Evolutionary conservation across 2,329 filamentous ascomycete species (phyloP).

Genomic region (Coniosporium tulheliwenetii): DNA sequence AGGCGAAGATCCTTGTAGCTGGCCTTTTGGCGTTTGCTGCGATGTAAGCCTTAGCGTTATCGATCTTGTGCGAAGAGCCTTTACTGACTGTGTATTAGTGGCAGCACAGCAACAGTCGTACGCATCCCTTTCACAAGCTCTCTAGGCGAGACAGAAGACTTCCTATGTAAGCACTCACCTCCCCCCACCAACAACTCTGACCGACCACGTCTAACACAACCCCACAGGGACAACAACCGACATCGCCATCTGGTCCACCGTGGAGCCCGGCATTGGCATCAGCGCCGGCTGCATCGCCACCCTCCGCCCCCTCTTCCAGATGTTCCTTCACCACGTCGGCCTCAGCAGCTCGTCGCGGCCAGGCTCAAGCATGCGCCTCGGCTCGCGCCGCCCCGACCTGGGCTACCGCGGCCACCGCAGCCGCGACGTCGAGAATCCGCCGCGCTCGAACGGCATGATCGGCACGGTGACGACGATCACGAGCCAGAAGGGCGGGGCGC

Average conservation of each 20-base stretch:
- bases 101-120: constrained; percentile 34
- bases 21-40: constrained; percentile 23
- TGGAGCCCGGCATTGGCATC: constrained; percentile 17
- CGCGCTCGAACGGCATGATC: too few species aligned
- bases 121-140: constrained; percentile 27
- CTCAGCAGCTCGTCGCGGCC: not conserved
- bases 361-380: too few species aligned
- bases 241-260: constrained; percentile 16
- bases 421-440: too few species aligned
- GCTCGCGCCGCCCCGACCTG: too few species aligned
- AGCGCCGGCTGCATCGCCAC: constrained; percentile 6
- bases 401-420: too few species aligned
- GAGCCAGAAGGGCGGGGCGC: too few species aligned
- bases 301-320: constrained; percentile 4
- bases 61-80: too few species aligned
- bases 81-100: constrained; percentile 10
- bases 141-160: constrained; percentile 23
- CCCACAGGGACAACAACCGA: not conserved
- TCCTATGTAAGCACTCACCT: constrained; percentile 17
- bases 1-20: constrained; percentile 21
- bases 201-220: not conserved
- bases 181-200: not conserved
- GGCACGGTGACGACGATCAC: too few species aligned
- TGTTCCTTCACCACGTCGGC: not conserved
- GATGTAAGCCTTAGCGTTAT: constrained; percentile 7